A percentile compares a stretch with the other conserved stretches of the same genome.
phyloP scores from a whole-genome alignment of 2,329 filamentous ascomycete species.

The Diaporthe capsici region DNA sequence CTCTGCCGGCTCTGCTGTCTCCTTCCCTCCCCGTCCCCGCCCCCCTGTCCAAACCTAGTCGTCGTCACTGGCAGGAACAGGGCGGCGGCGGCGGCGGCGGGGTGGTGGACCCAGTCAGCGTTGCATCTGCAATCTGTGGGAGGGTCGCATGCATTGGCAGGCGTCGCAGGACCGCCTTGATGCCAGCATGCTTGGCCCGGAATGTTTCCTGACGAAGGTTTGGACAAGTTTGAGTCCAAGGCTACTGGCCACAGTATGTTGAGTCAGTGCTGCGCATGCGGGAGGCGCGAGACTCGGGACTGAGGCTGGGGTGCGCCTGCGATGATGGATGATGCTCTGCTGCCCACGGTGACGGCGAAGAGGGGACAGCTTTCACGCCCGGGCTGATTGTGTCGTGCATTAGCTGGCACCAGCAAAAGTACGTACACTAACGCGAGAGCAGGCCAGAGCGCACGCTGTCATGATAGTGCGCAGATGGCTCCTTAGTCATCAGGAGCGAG shows the following conservation, averaged over 20 bases:
- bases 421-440: constrained; percentile 1
- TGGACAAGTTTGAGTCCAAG: constrained; percentile 34
- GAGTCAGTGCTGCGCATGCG: constrained; percentile 26
- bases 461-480: constrained; percentile 18
- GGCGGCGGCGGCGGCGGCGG: constrained; percentile 19
- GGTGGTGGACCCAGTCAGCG: constrained; percentile 34
- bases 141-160: constrained; percentile 37
- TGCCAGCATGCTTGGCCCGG: constrained; percentile 28
- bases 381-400: constrained; percentile 7
- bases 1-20: background rate
- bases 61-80: constrained; percentile 27
- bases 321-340: background rate
- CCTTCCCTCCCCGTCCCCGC: background rate
- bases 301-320: constrained; percentile 27
- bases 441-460: background rate
- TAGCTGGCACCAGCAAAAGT: constrained; percentile 12
- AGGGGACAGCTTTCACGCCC: background rate
- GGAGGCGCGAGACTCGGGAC: constrained; percentile 17
- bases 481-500: constrained; percentile 24
- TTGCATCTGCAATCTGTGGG: constrained; percentile 38
- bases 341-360: background rate
- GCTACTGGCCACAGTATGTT: constrained; percentile 25
- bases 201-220: constrained; percentile 35
- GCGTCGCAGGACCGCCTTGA: constrained; percentile 28
- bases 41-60: constrained; percentile 5